Evolutionary conservation across 345 rosid genomes (phyloP), one percentile per base, ranked within the genome.

Genomic region (Corchorus olitorius): DNA sequence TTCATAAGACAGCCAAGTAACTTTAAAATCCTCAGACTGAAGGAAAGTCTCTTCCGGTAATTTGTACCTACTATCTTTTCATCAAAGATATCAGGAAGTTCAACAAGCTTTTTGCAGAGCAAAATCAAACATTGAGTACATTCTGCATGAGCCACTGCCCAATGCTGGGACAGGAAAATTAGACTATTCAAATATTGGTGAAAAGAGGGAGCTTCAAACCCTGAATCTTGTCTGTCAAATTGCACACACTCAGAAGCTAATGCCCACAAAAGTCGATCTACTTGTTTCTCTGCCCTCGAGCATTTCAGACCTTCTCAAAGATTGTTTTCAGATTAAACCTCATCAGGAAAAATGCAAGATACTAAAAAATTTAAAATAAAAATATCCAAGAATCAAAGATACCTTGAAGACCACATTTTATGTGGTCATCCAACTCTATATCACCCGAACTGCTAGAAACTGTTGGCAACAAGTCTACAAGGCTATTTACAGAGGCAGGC

Each of bases 341-440:
- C 65, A 45, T 46, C 4, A 60, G 60, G 39, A 54, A 55, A 65
- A 22, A 59, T 6, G 11, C 39, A 65, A 22, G 46, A 17, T 7
- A 55, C 19, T 0, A 66, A 53, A 54, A 33, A 39, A 65, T 4
- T 13, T 52, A 39, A 39, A 27, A 37, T 37, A 35, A 15, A 11
- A 39, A 43, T 39, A 53, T 14, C 43, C 6, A 39, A 49, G 55
- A 34, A 65, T 13, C 5, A 15, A 45, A 77, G 1, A 74, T 88
- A 95, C 99, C 99, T 89, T 90, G 89, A 77, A 84, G 86, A 75
- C 83, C 80, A 84, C 98, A 92, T 72, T 72, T 85, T 69, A 84
- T 82, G 65, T 79, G 76, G 78, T 77, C 83, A 72, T 96, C 89
- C 81, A 84, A 79, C 81, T 87, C 85, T 39, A 77, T 46, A 67